phyloP scores from a whole-genome alignment of 768 basidiomycete genomes.

The Suillus lakei region DNA sequence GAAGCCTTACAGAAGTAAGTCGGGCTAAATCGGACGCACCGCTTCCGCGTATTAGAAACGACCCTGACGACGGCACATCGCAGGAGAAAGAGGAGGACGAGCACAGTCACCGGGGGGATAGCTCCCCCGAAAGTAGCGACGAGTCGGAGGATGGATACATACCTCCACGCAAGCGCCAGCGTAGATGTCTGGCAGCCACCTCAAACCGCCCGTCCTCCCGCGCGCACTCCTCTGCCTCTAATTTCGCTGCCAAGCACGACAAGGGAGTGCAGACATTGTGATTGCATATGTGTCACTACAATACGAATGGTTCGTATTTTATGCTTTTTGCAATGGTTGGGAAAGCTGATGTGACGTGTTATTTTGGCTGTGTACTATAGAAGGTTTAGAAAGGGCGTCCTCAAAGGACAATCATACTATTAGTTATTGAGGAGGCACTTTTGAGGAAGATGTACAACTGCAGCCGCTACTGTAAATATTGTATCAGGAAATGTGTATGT shows the following conservation, averaged over 20 bases:
- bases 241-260: background rate
- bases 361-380: background rate
- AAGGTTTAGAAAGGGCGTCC: background rate
- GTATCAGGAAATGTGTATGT: background rate
- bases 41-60: background rate
- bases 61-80: background rate
- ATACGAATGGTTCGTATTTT: background rate
- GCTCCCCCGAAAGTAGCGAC: background rate
- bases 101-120: background rate
- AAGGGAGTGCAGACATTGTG: background rate
- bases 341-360: background rate
- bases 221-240: too few species aligned
- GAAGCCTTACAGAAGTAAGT: background rate
- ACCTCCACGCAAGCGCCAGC: slow-evolving; percentile 2
- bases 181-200: background rate
- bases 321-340: background rate
- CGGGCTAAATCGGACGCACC: background rate
- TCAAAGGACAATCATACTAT: background rate
- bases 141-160: background rate
- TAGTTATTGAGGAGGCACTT: background rate
- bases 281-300: background rate
- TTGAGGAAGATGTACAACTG: background rate
- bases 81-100: background rate
- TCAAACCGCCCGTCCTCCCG: background rate
- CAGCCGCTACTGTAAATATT: background rate